These are phyloP conservation scores for Spencermartinsiella europaea DNA, from an alignment of 805 yeast species.

Conservation along the genomic window DNA sequence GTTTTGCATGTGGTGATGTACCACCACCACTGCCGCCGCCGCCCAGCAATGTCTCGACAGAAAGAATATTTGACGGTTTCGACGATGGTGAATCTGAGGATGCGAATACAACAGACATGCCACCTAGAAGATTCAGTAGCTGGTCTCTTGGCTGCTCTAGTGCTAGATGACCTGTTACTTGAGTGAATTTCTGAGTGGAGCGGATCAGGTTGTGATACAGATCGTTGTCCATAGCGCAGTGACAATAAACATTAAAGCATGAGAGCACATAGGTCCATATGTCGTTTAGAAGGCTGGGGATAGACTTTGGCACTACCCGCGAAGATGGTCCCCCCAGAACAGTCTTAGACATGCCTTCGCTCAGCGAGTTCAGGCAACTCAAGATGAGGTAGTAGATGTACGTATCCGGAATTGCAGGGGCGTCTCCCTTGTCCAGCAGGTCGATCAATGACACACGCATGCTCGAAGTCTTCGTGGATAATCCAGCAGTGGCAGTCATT, in stretches of 20 bases:
- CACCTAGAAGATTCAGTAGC: conserved; percentile 34
- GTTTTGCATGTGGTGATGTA: conserved; percentile 6
- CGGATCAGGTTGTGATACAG: conserved; percentile 62
- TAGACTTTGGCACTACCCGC: neutral
- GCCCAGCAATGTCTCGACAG: conserved; percentile 21
- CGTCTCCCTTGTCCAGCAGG: conserved; percentile 71
- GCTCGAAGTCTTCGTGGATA: conserved; percentile 32
- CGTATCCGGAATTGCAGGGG: conserved; percentile 62
- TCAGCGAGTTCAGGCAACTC: conserved; percentile 45
- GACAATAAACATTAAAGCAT: conserved; percentile 48
- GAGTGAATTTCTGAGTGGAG: conserved; percentile 74
- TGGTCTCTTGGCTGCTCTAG: conserved; percentile 53
- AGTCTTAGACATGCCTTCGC: conserved; percentile 63
- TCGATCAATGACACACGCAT: conserved; percentile 60
- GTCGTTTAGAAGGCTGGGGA: neutral
- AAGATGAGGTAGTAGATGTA: conserved; percentile 59
- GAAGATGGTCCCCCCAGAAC: conserved; percentile 7
- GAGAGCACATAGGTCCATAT: conserved; percentile 38
- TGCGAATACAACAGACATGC: conserved; percentile 19
- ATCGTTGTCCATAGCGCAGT: conserved; percentile 65
- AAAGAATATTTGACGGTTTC: conserved; percentile 5
- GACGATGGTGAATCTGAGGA: conserved; percentile 7
- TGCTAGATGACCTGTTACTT: conserved; percentile 73
- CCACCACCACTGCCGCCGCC: conserved; percentile 17
- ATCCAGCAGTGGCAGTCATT: conserved; percentile 9